Evolutionary conservation across 2,329 filamentous ascomycete species (phyloP).

Genomic region (Beauveria sp.): DNA sequence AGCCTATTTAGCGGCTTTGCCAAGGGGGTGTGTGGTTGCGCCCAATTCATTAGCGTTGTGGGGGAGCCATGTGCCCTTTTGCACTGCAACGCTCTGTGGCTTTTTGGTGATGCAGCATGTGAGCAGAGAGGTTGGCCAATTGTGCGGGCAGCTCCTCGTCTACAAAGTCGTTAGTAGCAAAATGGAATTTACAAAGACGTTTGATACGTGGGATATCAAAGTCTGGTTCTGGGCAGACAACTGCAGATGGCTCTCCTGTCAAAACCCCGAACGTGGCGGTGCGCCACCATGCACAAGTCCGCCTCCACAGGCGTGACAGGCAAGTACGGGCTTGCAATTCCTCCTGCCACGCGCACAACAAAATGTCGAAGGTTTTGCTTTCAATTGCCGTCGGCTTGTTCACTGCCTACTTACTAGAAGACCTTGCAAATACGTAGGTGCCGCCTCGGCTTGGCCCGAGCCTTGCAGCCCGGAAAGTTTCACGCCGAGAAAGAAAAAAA

Average conservation of each 20-base stretch:
- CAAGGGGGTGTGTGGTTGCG: background rate
- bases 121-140: background rate
- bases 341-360: background rate
- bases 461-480: background rate
- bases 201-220: too few species aligned
- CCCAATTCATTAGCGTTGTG: background rate
- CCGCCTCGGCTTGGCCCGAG: background rate
- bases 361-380: background rate
- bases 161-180: background rate
- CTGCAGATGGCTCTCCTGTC: too few species aligned
- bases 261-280: too few species aligned
- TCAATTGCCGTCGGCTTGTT: constrained; percentile 5
- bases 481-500: background rate
- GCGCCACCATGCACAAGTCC: too few species aligned
- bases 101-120: background rate
- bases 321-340: too few species aligned
- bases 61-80: background rate
- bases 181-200: too few species aligned
- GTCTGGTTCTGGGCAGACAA: too few species aligned
- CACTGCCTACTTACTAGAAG: background rate
- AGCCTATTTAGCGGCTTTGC: constrained; percentile 5
- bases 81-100: background rate
- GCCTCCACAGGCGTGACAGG: too few species aligned
- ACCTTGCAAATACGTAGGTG: background rate
- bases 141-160: background rate